Percentiles rank a stretch among this genome's conserved stretches.
phyloP scores from a whole-genome alignment of 1,284 basidiomycete genomes.

The Veloboletus limbatus region DNA sequence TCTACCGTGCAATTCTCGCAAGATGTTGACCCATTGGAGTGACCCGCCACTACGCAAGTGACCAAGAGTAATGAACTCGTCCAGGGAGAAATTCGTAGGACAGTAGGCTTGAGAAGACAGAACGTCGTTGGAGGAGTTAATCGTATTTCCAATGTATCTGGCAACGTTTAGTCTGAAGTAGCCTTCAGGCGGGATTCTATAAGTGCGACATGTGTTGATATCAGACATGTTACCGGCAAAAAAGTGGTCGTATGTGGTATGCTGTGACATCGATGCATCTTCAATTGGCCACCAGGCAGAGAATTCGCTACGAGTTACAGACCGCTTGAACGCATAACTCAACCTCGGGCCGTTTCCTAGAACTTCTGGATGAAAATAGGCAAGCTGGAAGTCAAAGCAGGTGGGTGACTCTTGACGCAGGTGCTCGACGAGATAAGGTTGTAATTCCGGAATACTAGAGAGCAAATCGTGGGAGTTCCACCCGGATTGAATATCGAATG shows the following conservation, averaged over 20 bases:
- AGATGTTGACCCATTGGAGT: constrained; percentile 50
- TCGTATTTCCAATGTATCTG: background rate
- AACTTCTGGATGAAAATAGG: background rate
- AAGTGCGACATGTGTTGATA: too few relatives aligned
- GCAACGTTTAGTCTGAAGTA: too few relatives aligned
- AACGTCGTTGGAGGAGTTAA: constrained; percentile 40
- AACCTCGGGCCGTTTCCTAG: background rate
- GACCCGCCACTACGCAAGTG: constrained; percentile 40
- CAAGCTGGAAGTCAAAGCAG: background rate
- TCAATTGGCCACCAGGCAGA: background rate
- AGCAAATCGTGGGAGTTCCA: background rate
- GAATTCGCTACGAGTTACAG: background rate
- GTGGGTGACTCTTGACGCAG: background rate
- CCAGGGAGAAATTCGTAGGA: constrained; percentile 35
- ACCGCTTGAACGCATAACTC: background rate
- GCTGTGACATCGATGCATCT: background rate
- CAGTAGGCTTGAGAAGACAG: constrained; percentile 40
- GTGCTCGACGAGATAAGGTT: background rate
- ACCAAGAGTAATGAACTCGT: constrained; percentile 43
- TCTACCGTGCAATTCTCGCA: constrained; percentile 37
- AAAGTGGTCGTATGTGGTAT: background rate
- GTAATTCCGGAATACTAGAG: background rate
- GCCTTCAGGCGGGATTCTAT: too few relatives aligned
- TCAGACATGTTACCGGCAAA: background rate
- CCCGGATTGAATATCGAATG: background rate